A percentile compares a stretch with the other conserved stretches of the same genome.
phyloP scores from a whole-genome alignment of 345 rosid species.

The Salix suchowensis region DNA sequence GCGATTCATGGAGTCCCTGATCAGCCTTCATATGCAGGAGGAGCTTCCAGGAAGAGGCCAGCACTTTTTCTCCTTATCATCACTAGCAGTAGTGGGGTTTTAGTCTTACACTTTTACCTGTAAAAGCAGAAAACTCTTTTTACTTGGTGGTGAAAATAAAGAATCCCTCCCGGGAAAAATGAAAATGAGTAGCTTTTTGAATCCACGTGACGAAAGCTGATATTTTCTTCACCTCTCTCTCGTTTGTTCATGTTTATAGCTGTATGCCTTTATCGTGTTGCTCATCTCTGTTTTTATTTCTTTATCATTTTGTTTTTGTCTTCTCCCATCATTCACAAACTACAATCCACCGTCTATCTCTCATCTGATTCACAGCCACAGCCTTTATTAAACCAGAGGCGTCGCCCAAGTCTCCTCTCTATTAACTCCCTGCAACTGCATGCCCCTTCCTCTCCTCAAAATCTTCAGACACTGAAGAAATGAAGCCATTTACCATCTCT shows the following conservation, averaged over 20 bases:
- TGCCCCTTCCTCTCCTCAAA: neutral
- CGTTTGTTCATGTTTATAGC: neutral
- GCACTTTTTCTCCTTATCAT: too few species aligned
- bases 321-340: conserved; percentile 34
- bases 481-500: conserved; percentile 6
- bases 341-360: conserved; percentile 21
- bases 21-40: too few species aligned
- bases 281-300: neutral
- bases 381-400: neutral
- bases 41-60: too few species aligned
- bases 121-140: neutral
- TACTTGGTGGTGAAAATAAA: neutral
- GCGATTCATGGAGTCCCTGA: too few species aligned
- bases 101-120: too few species aligned
- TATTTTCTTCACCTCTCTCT: neutral
- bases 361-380: neutral
- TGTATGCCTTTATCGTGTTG: neutral
- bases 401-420: too few species aligned
- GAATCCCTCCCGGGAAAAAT: neutral
- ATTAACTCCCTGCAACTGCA: neutral
- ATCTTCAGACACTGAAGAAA: neutral
- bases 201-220: conserved; percentile 29
- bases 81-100: neutral
- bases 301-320: neutral
- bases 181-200: conserved; percentile 13